Evolutionary conservation across 495 filamentous ascomycete genomes (phyloP).

Genomic region (Cercophora newfieldiana): DNA sequence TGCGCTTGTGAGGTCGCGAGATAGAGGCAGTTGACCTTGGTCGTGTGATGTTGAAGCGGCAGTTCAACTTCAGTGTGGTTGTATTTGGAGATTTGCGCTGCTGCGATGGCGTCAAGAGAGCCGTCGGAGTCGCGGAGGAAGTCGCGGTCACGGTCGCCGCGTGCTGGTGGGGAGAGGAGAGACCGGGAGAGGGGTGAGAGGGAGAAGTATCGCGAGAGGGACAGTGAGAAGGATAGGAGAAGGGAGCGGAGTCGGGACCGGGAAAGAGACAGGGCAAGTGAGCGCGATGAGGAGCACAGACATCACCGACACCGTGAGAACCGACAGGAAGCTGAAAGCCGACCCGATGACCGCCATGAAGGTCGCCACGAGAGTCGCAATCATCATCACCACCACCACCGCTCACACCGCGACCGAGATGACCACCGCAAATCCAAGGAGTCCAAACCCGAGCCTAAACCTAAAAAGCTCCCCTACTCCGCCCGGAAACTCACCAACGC

Average conservation of each 20-base stretch:
- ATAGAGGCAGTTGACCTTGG: no score
- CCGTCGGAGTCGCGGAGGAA: not conserved
- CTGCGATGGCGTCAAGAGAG: not conserved
- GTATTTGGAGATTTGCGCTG: no score
- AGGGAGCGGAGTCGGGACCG: no score
- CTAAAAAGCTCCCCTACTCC: slow-evolving; percentile 58
- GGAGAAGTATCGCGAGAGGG: not conserved
- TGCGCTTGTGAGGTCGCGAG: no score
- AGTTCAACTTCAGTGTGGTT: not conserved
- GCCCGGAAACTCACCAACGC: slow-evolving; percentile 63
- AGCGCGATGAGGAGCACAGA: no score
- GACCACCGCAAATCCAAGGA: not conserved
- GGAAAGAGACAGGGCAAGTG: no score
- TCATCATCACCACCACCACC: not conserved
- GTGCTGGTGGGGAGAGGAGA: no score
- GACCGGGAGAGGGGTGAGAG: not conserved
- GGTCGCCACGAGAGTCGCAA: not conserved
- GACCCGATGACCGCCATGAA: not conserved
- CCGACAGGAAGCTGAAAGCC: not conserved
- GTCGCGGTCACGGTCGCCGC: not conserved
- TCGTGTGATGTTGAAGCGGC: no score
- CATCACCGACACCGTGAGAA: not conserved
- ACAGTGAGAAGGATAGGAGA: not conserved
- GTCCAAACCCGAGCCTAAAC: not conserved
- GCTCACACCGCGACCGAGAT: not conserved